Base-by-base conservation (phyloP, 2,329 filamentous ascomycete species). In the Leptodontidium sp. region DNA sequence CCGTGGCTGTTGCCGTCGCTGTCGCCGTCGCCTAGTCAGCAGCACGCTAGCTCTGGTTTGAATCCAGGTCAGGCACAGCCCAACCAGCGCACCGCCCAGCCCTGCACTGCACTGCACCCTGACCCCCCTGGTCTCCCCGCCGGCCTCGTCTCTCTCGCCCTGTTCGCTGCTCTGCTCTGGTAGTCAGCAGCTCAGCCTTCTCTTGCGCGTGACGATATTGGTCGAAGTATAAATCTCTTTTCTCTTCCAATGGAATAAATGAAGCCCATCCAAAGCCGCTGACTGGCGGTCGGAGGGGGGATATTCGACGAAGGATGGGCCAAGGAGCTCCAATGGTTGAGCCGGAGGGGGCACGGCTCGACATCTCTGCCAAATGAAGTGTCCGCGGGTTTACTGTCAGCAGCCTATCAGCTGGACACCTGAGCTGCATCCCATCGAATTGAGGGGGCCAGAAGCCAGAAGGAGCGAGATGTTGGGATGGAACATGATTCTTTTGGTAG, bases 391-490 rank as follows among this genome's bases (percentile, higher is more conserved):
- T 50, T 29, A 21, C 29, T 35, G 21, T 53, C 45, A 52, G 61
- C 63, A 58, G 38, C 50, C 40, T 47, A 57, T 65, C 50, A 58
- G 63, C 61, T 53, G 61, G 47, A 64, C 61, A 35, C 11, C n/a
- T 59, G 38, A 32, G 29, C 29, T 32, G 29, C 29, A 32, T 32
- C 29, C 29, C 57, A 59, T 59, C 38, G 4, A 40, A n/a, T n/a
- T n/a, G 9, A 24, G 47, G 47, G 21, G 14, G 17, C n/a, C 15
- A n/a, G 45, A n/a, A 49, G 14, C 45, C 14, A 49, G 7, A n/a
- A 49, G 7, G 45, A 49, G 17, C n/a, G 15, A 58, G 17, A 12
- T 38, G 29, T 38, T 38, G 53, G 53, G n/a, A 14, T 35, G 29
- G 17, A n/a, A 21, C 29, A 32, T 32, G 29, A 32, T 15, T 32